These are phyloP conservation scores for Protea cynaroides DNA, from an alignment of 164 flowering plant species.

Conservation along the genomic window DNA sequence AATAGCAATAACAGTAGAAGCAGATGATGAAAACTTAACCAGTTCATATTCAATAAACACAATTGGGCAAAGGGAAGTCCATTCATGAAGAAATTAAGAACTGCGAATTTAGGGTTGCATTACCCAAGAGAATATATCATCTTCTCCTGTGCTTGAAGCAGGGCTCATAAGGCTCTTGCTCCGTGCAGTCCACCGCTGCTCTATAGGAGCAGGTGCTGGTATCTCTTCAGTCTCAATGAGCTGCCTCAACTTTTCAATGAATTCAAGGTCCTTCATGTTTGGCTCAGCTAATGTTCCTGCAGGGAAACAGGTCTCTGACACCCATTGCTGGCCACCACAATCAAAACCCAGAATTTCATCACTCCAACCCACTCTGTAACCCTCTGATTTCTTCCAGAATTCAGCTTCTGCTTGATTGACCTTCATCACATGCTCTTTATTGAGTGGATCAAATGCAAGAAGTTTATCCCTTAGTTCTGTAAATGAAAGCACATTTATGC, in stretches of 20 bases:
- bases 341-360: slow-evolving; percentile 97
- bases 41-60: no score
- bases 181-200: slow-evolving; percentile 90
- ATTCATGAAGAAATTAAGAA: no score
- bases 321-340: slow-evolving; percentile 99
- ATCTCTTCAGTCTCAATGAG: slow-evolving; percentile 70
- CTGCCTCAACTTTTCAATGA: slow-evolving; percentile 68
- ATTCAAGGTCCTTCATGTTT: slow-evolving; percentile 89
- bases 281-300: slow-evolving; percentile 80
- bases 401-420: slow-evolving; percentile 97
- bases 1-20: no score
- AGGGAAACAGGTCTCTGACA: slow-evolving; percentile 96
- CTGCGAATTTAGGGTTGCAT: slow-evolving; percentile 5
- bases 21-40: no score
- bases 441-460: slow-evolving; percentile 89
- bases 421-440: slow-evolving; percentile 68
- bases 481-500: slow-evolving; percentile 66
- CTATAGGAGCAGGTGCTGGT: slow-evolving; percentile 98
- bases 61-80: no score
- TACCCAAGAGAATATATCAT: slow-evolving; percentile 98
- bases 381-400: slow-evolving; percentile 94
- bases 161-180: slow-evolving; percentile 95
- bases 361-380: slow-evolving; percentile 96
- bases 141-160: slow-evolving; percentile 67
- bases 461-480: slow-evolving; percentile 93